Evolutionary conservation across 2,329 filamentous ascomycete species (phyloP).

Genomic region (Albophoma yamanashiensis): DNA sequence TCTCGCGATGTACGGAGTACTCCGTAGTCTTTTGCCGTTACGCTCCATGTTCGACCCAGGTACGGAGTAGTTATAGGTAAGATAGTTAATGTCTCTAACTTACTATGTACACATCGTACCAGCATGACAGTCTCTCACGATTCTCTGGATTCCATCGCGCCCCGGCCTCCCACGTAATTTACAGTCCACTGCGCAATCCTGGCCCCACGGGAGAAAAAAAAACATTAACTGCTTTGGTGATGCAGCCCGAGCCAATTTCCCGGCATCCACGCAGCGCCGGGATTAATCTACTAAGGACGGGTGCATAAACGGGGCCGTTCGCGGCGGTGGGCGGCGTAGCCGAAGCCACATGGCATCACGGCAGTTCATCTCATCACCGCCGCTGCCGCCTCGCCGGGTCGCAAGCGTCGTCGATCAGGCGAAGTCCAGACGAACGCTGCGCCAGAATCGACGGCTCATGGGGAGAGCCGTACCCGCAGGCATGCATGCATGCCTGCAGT

Average conservation of each 20-base stretch:
- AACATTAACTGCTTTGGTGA: background rate
- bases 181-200: background rate
- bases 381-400: background rate
- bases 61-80: too few relatives aligned
- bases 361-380: background rate
- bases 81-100: too few relatives aligned
- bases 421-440: background rate
- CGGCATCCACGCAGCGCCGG: background rate
- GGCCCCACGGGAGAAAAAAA: background rate
- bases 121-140: background rate
- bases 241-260: background rate
- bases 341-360: background rate
- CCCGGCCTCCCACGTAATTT: background rate
- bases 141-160: background rate
- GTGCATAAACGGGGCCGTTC: background rate
- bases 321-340: background rate
- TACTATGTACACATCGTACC: too few relatives aligned
- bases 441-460: background rate
- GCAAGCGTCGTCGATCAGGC: background rate
- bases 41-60: too few relatives aligned
- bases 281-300: background rate
- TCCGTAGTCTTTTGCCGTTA: background rate
- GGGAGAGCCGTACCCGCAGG: background rate
- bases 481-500: too few relatives aligned
- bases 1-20: background rate